These are phyloP conservation scores for Rhizopogon vesiculosus DNA, from an alignment of 768 basidiomycete species.

Conservation along the genomic window DNA sequence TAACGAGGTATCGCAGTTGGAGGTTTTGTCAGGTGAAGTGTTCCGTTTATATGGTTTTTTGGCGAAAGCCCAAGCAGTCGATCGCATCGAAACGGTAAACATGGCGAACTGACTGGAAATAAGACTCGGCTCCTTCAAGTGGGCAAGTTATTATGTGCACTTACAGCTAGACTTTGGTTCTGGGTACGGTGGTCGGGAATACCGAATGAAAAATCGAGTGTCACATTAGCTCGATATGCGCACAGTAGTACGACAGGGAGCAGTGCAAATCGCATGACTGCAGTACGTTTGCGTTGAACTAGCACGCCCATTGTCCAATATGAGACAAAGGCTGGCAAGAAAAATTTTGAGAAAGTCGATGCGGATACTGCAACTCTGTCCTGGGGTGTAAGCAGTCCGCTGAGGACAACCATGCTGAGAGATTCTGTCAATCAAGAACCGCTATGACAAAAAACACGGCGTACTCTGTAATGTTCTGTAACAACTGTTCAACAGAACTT, in stretches of 20 bases:
- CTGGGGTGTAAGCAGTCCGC: neutral
- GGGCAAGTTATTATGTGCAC: neutral
- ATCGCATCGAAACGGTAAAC: slow-evolving; percentile 21
- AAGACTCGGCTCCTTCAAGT: neutral
- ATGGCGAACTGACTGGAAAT: slow-evolving; percentile 14
- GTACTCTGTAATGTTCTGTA: neutral
- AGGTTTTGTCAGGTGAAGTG: neutral
- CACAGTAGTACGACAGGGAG: slow-evolving; percentile 45
- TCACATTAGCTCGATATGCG: slow-evolving; percentile 33
- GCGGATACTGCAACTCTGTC: slow-evolving; percentile 12
- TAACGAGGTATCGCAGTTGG: neutral
- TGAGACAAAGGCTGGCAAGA: slow-evolving; percentile 38
- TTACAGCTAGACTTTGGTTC: slow-evolving; percentile 19
- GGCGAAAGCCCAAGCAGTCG: slow-evolving; percentile 16
- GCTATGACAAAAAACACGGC: neutral
- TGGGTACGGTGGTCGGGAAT: slow-evolving; percentile 7
- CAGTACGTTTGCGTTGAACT: slow-evolving; percentile 41
- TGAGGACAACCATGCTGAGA: neutral
- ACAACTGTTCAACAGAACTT: neutral
- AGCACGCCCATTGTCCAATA: slow-evolving; percentile 52
- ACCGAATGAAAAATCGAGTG: slow-evolving; percentile 19
- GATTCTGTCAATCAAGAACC: neutral
- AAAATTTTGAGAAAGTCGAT: slow-evolving; percentile 28
- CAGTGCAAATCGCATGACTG: slow-evolving; percentile 32
- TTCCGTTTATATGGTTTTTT: slow-evolving; percentile 2